Evolutionary conservation across 257 asterid species (phyloP).

Genomic region (Solanum chiquidenum): DNA sequence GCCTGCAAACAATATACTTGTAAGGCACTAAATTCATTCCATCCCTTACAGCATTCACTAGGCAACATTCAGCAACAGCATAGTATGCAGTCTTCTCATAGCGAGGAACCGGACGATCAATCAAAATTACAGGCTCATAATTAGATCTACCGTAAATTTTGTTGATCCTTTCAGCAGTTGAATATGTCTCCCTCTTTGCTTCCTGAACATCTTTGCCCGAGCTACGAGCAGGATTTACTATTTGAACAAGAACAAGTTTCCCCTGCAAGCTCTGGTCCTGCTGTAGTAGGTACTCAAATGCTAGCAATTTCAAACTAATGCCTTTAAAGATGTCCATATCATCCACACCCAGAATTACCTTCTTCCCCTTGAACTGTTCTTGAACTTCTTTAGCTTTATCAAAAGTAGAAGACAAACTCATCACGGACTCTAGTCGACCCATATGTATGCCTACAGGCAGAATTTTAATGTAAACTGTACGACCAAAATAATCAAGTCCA

Average conservation of each 20-base stretch:
- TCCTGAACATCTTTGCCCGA: conserved; percentile 86
- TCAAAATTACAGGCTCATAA: conserved; percentile 61
- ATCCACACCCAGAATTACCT: conserved; percentile 76
- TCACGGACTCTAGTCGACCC: conserved; percentile 74
- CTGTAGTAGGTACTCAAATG: conserved; percentile 65
- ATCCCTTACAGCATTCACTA: conserved; percentile 91
- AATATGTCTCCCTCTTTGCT: conserved; percentile 67
- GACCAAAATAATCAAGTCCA: conserved; percentile 88
- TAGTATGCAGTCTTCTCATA: conserved; percentile 80
- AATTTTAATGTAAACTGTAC: conserved; percentile 76
- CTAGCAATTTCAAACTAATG: conserved; percentile 70
- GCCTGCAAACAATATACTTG: conserved; percentile 78
- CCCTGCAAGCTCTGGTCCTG: conserved; percentile 39
- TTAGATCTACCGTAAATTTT: conserved; percentile 38
- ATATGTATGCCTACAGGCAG: conserved; percentile 87
- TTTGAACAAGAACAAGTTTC: conserved; percentile 67
- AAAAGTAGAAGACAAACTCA: conserved; percentile 53
- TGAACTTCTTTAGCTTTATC: conserved; percentile 57
- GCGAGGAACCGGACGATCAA: conserved; percentile 70
- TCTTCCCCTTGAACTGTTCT: conserved; percentile 56
- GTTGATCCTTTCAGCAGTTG: conserved; percentile 52
- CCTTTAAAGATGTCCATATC: conserved; percentile 97
- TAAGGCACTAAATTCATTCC: conserved; percentile 95
- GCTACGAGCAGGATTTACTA: conserved; percentile 89
- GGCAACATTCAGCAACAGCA: conserved; percentile 85